Evolutionary conservation across 768 basidiomycete species (phyloP).

Genomic region (Hypsizygus marmoreus): DNA sequence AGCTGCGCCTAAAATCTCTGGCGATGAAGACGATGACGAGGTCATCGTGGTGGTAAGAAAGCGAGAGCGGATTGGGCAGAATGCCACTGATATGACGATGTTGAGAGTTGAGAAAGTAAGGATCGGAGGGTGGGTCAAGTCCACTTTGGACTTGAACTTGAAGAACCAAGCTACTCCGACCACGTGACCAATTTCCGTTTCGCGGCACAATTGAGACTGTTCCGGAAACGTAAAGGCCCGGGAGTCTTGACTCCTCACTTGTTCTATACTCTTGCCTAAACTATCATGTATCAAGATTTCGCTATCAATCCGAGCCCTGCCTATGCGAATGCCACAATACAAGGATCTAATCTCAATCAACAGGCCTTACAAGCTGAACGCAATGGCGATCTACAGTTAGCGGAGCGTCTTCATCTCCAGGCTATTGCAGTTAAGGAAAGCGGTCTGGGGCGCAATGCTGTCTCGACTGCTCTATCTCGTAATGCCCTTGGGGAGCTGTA

Average conservation of each 20-base stretch:
- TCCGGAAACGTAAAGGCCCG: too few relatives aligned
- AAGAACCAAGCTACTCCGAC: too few relatives aligned
- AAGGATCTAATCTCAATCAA: constrained; percentile 3
- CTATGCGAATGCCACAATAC: not conserved
- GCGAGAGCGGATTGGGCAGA: constrained; percentile 29
- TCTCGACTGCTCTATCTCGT: constrained; percentile 27
- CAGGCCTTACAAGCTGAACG: constrained; percentile 6
- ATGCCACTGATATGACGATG: constrained; percentile 17
- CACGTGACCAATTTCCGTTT: too few relatives aligned
- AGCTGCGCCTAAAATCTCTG: constrained; percentile 57
- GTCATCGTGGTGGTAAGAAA: constrained; percentile 51
- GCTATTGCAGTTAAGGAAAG: constrained; percentile 30
- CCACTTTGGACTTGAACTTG: too few relatives aligned
- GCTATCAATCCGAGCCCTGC: not conserved
- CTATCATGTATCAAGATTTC: not conserved
- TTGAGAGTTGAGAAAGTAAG: constrained; percentile 9
- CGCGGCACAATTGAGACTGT: too few relatives aligned
- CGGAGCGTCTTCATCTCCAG: constrained; percentile 30
- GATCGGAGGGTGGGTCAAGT: not conserved
- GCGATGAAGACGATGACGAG: constrained; percentile 78
- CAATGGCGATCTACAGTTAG: constrained; percentile 14
- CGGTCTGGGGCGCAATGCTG: constrained; percentile 21
- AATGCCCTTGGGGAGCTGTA: constrained; percentile 38
- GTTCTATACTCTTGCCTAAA: too few relatives aligned
- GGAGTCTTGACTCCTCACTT: too few relatives aligned